Evolutionary conservation across 345 rosid genomes (phyloP).

Genomic region (Brassica carinata): DNA sequence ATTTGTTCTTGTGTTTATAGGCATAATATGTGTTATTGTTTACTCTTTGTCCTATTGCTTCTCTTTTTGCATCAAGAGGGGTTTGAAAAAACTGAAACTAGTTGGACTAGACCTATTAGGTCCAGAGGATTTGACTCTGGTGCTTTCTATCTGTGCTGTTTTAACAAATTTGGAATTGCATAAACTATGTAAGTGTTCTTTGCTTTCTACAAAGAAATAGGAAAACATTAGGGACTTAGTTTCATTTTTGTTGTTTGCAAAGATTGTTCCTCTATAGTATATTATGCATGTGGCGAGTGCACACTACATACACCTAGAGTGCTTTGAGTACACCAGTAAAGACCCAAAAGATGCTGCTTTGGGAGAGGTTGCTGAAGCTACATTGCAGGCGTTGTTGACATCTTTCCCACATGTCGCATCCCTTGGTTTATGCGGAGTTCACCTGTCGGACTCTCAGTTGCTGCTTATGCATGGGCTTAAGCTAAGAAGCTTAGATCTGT

Average conservation of each 20-base stretch:
- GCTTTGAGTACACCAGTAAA: background rate
- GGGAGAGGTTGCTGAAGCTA: background rate
- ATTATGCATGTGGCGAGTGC: background rate
- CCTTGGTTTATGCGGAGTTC: background rate
- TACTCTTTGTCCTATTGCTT: background rate
- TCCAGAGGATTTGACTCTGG: background rate
- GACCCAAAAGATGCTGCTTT: background rate
- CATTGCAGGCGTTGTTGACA: background rate
- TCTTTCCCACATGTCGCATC: background rate
- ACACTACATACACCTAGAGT: background rate
- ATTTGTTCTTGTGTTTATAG: background rate
- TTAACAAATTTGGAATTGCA: background rate
- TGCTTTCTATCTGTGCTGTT: background rate
- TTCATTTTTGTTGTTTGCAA: background rate
- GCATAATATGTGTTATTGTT: background rate
- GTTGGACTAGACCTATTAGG: background rate
- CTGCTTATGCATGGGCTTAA: background rate
- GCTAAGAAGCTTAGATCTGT: background rate
- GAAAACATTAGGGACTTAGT: background rate
- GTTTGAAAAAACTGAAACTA: background rate
- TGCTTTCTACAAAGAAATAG: background rate
- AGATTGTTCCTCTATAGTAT: background rate
- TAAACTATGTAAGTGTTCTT: background rate
- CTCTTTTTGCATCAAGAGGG: background rate
- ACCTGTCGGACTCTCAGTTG: background rate